Conservation (phyloP, 306 rosid species). For the Ochetophila trinervis region DNA sequence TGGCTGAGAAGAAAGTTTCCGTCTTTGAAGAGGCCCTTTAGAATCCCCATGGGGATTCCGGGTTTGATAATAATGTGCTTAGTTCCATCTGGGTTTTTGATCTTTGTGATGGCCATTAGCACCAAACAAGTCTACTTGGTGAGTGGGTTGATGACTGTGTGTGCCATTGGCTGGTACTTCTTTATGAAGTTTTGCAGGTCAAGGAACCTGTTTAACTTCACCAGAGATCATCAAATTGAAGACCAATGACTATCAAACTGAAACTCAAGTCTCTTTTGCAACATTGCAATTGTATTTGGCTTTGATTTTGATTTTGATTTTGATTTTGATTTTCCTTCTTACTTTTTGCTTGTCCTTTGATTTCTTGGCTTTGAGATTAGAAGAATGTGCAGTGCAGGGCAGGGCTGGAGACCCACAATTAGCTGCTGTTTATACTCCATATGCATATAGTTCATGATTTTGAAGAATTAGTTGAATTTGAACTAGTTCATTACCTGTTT, state of each 20-base stretch:
- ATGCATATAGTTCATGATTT: too few relatives aligned
- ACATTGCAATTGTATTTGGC: too few relatives aligned
- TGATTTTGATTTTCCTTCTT: too few relatives aligned
- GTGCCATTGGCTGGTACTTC: conserved; percentile 26
- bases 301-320: too few relatives aligned
- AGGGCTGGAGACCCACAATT: too few relatives aligned
- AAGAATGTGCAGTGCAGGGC: too few relatives aligned
- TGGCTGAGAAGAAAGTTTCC: conserved; percentile 36
- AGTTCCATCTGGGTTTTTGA: conserved; percentile 31
- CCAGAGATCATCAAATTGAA: conserved; percentile 11
- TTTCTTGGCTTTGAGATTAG: too few relatives aligned
- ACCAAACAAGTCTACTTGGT: conserved; percentile 25
- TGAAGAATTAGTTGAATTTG: too few relatives aligned
- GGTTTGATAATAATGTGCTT: conserved; percentile 32
- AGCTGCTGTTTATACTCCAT: too few relatives aligned
- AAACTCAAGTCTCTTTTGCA: too few relatives aligned
- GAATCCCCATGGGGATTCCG: conserved; percentile 22
- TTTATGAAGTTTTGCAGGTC: conserved; percentile 22
- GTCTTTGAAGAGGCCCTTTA: conserved; percentile 18
- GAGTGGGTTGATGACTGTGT: conserved; percentile 23
- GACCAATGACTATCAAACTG: not conserved
- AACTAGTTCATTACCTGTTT: too few relatives aligned
- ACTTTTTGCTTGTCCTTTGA: too few relatives aligned
- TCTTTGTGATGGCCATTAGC: conserved; percentile 28
- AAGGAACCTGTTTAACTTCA: conserved; percentile 18